Evolutionary conservation across 805 yeast genomes (phyloP), one percentile per base, ranked within the genome.

Genomic region (Cyberlindnera misumaiensis): DNA sequence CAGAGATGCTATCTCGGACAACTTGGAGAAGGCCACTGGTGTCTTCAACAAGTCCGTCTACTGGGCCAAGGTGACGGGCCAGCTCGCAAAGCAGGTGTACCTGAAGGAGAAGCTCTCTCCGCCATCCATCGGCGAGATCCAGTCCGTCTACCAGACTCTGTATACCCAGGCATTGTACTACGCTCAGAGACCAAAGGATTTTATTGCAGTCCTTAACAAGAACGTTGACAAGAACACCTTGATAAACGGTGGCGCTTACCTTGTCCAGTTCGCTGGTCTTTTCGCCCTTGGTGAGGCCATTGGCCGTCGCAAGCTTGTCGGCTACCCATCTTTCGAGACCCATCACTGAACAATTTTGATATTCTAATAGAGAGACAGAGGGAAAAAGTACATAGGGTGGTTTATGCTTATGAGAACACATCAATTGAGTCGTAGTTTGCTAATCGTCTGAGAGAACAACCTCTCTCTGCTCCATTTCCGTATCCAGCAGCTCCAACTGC

Each of bases 201-300:
- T 75, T 43, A 48, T 76, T 32, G 64, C 68, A 33, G 55, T 68
- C 44, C 64, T 73, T 41, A 26, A 27, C 30, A 64, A 72, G 48
- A 57, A 64, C 46, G 55, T 74, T 56, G 63, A 70, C 60, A 79
- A 73, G 62, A 78, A 73, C 51, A 71, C 72, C 56, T 71, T 67
- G 49, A 63, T 77, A 53, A 78, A 75, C 65, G 83, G 73, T 61
- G 81, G 82, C 53, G 81, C 89, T 28, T 79, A 77, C 65, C 80
- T 78, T 51, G 67, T 88, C 51, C 98, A 93, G 69, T 67, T 90
- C 40, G 70, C 85, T 49, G 98, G 97, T 48, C 74, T 89, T 62
- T 93, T 88, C 67, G 78, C 97, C 20, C 72, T 90, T 34, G 98
- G 98, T 61, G 98, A 93, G 74, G 78, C 89, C 52, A 73, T 93